Evolutionary conservation across 176 grass and related monocot species (phyloP).

Genomic region (Oryza meyeriana): DNA sequence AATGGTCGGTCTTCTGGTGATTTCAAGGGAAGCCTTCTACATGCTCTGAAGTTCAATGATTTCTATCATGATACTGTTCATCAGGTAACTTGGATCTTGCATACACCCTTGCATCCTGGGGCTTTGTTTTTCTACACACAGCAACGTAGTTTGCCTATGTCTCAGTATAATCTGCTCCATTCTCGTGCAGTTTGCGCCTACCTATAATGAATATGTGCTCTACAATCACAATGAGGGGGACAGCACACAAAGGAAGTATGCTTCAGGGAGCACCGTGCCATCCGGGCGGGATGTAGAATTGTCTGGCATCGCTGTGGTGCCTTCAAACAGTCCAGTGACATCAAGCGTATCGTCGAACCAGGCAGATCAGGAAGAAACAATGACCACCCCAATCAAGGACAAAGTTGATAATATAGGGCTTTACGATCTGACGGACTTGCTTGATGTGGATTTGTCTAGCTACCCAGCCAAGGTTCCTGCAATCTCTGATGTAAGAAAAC

Average conservation of each 20-base stretch:
- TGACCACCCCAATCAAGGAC: conserved; percentile 79
- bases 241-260: conserved; percentile 54
- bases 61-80: conserved; percentile 99
- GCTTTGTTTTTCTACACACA: background rate
- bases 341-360: conserved; percentile 36
- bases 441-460: conserved; percentile 62
- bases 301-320: conserved; percentile 39
- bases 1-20: conserved; percentile 65
- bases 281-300: conserved; percentile 71
- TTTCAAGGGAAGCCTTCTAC: conserved; percentile 75
- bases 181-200: conserved; percentile 80
- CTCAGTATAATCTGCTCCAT: conserved; percentile 8
- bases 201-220: conserved; percentile 94
- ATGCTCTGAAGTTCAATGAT: conserved; percentile 93
- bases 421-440: conserved; percentile 72
- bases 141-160: background rate
- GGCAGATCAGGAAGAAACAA: conserved; percentile 74
- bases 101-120: background rate
- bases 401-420: conserved; percentile 58
- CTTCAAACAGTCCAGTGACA: conserved; percentile 38
- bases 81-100: conserved; percentile 60
- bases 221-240: conserved; percentile 86
- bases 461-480: conserved; percentile 81
- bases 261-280: conserved; percentile 54
- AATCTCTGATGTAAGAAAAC: conserved; percentile 56